Base-by-base conservation (phyloP, 305 asterid genomes). In the Fraxinus sp. region DNA sequence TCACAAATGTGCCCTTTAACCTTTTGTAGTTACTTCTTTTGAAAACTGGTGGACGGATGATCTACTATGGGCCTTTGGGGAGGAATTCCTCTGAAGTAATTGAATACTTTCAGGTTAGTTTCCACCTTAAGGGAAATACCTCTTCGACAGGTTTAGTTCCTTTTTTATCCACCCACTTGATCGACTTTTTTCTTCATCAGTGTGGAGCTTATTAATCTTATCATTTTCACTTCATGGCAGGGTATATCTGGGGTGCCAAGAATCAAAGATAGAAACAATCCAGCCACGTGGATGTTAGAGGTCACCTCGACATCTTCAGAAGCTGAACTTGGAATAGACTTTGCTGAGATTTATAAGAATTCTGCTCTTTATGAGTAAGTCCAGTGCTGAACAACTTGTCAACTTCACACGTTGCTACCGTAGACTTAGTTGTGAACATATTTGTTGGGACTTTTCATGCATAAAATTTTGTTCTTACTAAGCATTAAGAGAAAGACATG, bases 261-360 rank as follows among this genome's bases (percentile, higher is more conserved):
- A 52, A 90, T 95, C 18, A 87, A 80, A 76, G 89, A 88, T 59
- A 89, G 92, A 70, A 89, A 90, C 75, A 95, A 94, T 84, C 98
- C 98, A 11, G 97, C 98, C 77, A 90, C 98, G 71, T 95, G 98
- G 98, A 92, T 95, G 92, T 83, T 95, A 86, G 97, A 95, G 87
- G 90, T 94, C 83, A 91, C 92, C 78, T 95, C 97, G 8, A 80
- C 88, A 73, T 91, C 97, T 81, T 83, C 91, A 28, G 98, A 94
- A 85, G 88, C 87, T 46, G 90, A 86, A 43, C 92, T 89, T 59
- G 92, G 92, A 32, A 22, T 94, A 59, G 95, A 94, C 84, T 95
- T 95, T 39, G 95, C 96, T 9, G 88, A 90, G 76, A 90, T 92
- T 79, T 95, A 92, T 84, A 80, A 83, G 74, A 81, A 82, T 6